Evolutionary conservation across 2,329 filamentous ascomycete genomes (phyloP).

Genomic region (Fusarium veterinarium): DNA sequence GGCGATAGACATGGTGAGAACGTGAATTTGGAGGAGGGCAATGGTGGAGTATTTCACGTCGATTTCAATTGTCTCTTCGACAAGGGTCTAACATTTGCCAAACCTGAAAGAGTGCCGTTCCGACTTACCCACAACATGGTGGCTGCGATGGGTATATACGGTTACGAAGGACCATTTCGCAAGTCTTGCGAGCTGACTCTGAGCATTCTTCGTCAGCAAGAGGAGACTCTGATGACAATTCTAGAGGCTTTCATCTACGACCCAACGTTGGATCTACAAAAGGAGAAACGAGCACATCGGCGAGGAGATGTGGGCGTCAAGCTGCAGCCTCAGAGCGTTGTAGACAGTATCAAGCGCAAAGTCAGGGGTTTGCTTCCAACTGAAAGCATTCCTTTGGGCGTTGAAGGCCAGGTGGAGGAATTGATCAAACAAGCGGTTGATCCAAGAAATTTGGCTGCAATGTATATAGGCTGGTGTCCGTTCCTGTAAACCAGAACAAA

Average conservation of each 20-base stretch:
- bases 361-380: slow-evolving; percentile 84
- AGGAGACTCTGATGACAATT: slow-evolving; percentile 97
- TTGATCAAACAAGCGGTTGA: slow-evolving; percentile 89
- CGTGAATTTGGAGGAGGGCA: slow-evolving; percentile 92
- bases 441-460: slow-evolving; percentile 81
- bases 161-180: slow-evolving; percentile 92
- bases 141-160: slow-evolving; percentile 94
- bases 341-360: slow-evolving; percentile 90
- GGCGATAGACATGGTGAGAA: slow-evolving; percentile 98
- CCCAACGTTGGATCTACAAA: slow-evolving; percentile 90
- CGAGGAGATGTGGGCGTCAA: slow-evolving; percentile 57
- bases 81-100: slow-evolving; percentile 94
- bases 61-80: slow-evolving; percentile 99
- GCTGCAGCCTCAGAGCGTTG: slow-evolving; percentile 75
- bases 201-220: slow-evolving; percentile 84
- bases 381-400: slow-evolving; percentile 91
- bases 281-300: slow-evolving; percentile 64
- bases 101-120: slow-evolving; percentile 95
- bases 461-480: slow-evolving; percentile 96
- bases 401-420: slow-evolving; percentile 97
- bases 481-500: slow-evolving; percentile 54
- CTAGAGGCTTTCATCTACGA: slow-evolving; percentile 98
- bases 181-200: slow-evolving; percentile 91
- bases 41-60: slow-evolving; percentile 94
- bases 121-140: slow-evolving; percentile 98